These are phyloP conservation scores for Phytopythium montanum DNA, from an alignment of 352 stramenopile genomes.

Conservation along the genomic window DNA sequence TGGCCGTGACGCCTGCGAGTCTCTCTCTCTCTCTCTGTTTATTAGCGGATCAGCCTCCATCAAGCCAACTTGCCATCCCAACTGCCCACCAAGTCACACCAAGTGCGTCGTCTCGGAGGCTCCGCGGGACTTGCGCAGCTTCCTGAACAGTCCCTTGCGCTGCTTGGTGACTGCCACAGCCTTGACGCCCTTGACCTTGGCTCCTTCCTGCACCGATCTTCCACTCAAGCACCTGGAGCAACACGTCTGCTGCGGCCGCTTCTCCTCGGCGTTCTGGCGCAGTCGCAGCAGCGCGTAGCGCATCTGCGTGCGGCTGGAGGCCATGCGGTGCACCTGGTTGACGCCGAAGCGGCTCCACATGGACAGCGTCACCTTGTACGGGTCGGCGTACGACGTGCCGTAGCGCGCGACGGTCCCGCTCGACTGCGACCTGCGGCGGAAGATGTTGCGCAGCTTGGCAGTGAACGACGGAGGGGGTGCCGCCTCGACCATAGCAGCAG, in stretches of 20 bases:
- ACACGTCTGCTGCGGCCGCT: not conserved
- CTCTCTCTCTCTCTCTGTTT: not conserved
- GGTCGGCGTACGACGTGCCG: conserved; percentile 58
- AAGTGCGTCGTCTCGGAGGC: conserved; percentile 8
- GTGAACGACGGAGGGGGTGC: conserved; percentile 1
- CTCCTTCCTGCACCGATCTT: not conserved
- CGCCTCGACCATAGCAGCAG: not conserved
- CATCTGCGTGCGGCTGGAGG: conserved; percentile 48
- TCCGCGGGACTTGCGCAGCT: not conserved
- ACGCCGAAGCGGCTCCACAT: conserved; percentile 69
- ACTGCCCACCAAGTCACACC: not conserved
- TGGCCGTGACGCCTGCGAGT: conserved; percentile 44
- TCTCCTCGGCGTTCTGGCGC: conserved; percentile 32
- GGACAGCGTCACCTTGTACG: conserved; percentile 69
- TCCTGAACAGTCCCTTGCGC: conserved; percentile 1
- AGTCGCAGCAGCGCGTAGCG: conserved; percentile 60
- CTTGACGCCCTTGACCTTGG: too few relatives aligned
- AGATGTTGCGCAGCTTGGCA: conserved; percentile 24
- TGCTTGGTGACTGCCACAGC: not conserved
- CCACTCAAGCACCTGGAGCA: not conserved
- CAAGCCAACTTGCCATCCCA: not conserved
- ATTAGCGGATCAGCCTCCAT: not conserved
- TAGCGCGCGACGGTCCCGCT: conserved; percentile 28
- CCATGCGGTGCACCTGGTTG: conserved; percentile 72
- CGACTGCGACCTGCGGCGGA: conserved; percentile 32